These are phyloP conservation scores for Cryphonectria nitschkei DNA, from an alignment of 2,329 filamentous ascomycete species.

Conservation along the genomic window DNA sequence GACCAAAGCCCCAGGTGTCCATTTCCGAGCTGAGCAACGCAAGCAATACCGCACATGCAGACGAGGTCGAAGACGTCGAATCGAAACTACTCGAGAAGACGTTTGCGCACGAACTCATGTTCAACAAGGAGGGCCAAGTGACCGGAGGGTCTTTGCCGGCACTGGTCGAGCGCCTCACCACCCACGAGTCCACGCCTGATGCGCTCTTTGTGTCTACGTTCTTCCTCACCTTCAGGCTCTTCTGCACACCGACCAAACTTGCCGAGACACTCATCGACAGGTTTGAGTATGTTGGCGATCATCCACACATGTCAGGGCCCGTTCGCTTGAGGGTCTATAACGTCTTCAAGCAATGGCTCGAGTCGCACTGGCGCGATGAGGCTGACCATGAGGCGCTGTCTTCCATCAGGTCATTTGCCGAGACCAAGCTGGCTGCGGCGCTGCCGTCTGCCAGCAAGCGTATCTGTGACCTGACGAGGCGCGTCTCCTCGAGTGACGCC, in stretches of 20 bases:
- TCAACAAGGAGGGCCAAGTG: conserved; percentile 94
- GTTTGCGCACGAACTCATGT: conserved; percentile 86
- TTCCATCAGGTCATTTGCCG: conserved; percentile 79
- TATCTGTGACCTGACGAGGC: conserved; percentile 77
- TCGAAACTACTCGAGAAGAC: conserved; percentile 88
- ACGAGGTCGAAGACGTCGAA: conserved; percentile 80
- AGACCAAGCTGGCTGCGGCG: conserved; percentile 67
- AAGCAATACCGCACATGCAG: conserved; percentile 67
- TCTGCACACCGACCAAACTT: conserved; percentile 79
- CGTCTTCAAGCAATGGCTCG: conserved; percentile 95
- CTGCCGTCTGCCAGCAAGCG: conserved; percentile 79
- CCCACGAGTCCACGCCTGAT: conserved; percentile 90
- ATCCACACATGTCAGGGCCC: conserved; percentile 72
- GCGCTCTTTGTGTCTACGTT: conserved; percentile 91
- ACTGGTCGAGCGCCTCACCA: conserved; percentile 90
- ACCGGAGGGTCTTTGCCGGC: conserved; percentile 88
- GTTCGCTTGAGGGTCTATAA: conserved; percentile 94
- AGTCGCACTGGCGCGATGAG: conserved; percentile 89
- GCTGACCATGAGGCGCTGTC: conserved; percentile 76
- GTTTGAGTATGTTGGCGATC: conserved; percentile 88
- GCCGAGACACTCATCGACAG: conserved; percentile 84
- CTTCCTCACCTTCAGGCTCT: conserved; percentile 93
- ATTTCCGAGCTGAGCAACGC: conserved; percentile 70
- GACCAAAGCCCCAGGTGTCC: conserved; percentile 62
- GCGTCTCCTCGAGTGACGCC: conserved; percentile 70